Evolutionary conservation across 805 yeast genomes (phyloP), one percentile per base, ranked within the genome.

Genomic region (Hermanozyma aechmeae): DNA sequence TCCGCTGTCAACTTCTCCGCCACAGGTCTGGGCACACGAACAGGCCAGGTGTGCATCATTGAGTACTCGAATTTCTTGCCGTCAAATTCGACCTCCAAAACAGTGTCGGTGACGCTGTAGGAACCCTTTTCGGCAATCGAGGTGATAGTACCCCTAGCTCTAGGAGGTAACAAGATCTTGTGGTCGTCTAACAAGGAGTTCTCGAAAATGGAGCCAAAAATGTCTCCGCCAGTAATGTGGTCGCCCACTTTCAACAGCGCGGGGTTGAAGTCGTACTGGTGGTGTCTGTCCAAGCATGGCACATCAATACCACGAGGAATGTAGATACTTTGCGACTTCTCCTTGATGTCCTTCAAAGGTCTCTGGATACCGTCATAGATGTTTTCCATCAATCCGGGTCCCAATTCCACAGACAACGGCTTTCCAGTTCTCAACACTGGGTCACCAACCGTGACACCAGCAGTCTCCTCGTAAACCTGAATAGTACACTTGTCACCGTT

Each of bases 41-140:
- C 98, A 21, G 99, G 99, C 99, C 99, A 92, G 16, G 96, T 79
- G 63, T 92, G 99, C 80, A 76, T 85, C 96, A 92, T 86, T 25
- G 93, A 70, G 68, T 83, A 89, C 28, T 72, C 68, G 43, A 70
- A 71, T 44, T 72, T 81, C 51, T 75, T 71, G 44, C 96, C 97
- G 38, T 86, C 89, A 49, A 87, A 92, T 62, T 92, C 98, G 36
- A 92, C 84, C 65, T 92, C 98, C 45, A 92, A 63, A 31, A 92
- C 66, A 28, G 85, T 75, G 48, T 87, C 96, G 43, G 84, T 95
- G 33, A 92, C 85, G 25, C 79, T 76, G 65, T 92, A 92, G 34
- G 87, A 76, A 44, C 98, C 99, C 31, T 85, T 73, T 48, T 73
- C 78, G 29, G 96, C 96, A 47, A 92, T 71, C 51, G 79, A 75